Percentiles rank a stretch among this genome's conserved stretches.
Conservation (phyloP, 352 stramenopile species). For the Globisporangium radiosum region DNA sequence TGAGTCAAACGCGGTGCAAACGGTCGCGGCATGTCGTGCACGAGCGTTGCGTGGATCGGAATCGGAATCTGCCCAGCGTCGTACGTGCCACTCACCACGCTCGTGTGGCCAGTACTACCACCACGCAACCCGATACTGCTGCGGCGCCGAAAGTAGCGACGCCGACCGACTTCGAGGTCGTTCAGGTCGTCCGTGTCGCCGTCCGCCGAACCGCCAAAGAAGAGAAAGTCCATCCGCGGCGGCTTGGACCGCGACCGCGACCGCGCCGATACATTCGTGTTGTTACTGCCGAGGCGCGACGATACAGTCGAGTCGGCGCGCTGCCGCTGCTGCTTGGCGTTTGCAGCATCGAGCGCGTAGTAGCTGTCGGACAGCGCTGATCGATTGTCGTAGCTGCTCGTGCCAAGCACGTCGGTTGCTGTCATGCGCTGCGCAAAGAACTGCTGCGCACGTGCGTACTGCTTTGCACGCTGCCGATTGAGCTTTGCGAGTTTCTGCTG, state of each 20-base stretch:
- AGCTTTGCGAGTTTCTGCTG: slow-evolving; percentile 26
- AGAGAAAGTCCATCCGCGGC: slow-evolving; percentile 46
- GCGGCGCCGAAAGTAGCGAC: slow-evolving; percentile 12
- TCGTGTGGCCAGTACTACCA: too few species aligned
- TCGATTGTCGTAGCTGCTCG: slow-evolving; percentile 1
- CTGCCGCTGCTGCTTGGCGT: slow-evolving; percentile 5
- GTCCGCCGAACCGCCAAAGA: slow-evolving; percentile 42
- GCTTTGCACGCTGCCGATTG: slow-evolving; percentile 10
- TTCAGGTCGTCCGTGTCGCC: slow-evolving; percentile 21
- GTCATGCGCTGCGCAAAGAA: slow-evolving; percentile 11
- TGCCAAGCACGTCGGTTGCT: background rate
- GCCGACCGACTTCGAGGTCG: slow-evolving; percentile 23
- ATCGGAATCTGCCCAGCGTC: slow-evolving; percentile 17
- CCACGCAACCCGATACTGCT: background rate
- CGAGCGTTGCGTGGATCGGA: slow-evolving; percentile 32
- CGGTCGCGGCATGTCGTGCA: slow-evolving; percentile 33
- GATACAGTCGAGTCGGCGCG: slow-evolving; percentile 1
- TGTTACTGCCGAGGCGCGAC: slow-evolving; percentile 1
- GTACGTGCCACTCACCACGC: background rate
- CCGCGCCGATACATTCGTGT: background rate
- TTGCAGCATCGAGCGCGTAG: slow-evolving; percentile 5
- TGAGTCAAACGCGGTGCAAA: slow-evolving; percentile 20
- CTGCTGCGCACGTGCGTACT: slow-evolving; percentile 12
- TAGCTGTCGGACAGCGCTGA: slow-evolving; percentile 7
- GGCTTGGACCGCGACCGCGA: slow-evolving; percentile 5